phyloP scores from a whole-genome alignment of 139 green algal genomes.

The Tetradesmus obliquus region DNA sequence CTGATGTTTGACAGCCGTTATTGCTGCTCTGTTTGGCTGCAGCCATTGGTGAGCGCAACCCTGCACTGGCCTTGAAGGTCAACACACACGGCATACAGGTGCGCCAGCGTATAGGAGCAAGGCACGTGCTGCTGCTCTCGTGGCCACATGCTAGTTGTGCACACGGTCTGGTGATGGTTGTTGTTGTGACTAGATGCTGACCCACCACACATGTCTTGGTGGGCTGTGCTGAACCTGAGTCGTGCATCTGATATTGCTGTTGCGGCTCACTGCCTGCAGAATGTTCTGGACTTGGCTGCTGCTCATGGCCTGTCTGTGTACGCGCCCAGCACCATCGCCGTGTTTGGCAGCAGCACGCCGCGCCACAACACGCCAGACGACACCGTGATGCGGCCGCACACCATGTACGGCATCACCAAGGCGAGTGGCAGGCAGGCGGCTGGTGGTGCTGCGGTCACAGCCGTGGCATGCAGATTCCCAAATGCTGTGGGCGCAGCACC shows the following conservation, averaged over 20 bases:
- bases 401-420: constrained; percentile 85
- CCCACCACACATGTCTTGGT: not conserved
- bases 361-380: constrained; percentile 67
- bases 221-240: not conserved
- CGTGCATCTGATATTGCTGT: not conserved
- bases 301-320: constrained; percentile 65
- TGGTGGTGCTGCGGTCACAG: too few relatives aligned
- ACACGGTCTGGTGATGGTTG: too few relatives aligned
- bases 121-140: too few relatives aligned
- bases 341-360: constrained; percentile 74
- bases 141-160: too few relatives aligned
- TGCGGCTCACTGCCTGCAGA: constrained; percentile 37
- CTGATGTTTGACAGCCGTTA: not conserved
- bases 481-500: too few relatives aligned
- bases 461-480: not conserved
- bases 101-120: not conserved
- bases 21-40: not conserved
- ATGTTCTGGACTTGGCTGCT: constrained; percentile 61
- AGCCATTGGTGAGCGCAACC: constrained; percentile 77
- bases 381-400: constrained; percentile 70
- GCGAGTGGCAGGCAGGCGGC: not conserved
- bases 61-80: constrained; percentile 70
- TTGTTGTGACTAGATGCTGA: not conserved
- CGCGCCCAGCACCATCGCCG: constrained; percentile 76
- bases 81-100: constrained; percentile 70